These are phyloP conservation scores for Nemania sp. DNA, from an alignment of 2,329 filamentous ascomycete species.

Conservation along the genomic window DNA sequence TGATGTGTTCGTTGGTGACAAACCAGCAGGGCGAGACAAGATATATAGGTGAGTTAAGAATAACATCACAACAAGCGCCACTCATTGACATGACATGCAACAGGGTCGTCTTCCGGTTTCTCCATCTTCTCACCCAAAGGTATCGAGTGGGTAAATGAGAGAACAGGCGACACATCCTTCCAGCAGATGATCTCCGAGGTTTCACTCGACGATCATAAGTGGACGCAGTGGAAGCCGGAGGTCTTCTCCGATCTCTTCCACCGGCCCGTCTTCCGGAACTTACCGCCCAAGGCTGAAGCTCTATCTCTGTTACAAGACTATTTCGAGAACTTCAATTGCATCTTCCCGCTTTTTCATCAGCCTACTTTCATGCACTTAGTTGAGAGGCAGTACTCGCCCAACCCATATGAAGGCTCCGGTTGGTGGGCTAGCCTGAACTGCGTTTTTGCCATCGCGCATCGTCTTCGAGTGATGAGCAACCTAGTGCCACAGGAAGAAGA, in stretches of 20 bases:
- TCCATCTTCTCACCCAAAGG: conserved; percentile 98
- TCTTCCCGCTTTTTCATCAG: conserved; percentile 96
- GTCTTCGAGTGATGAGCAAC: conserved; percentile 93
- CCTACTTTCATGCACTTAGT: conserved; percentile 98
- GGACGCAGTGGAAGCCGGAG: conserved; percentile 98
- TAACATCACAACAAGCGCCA: not conserved
- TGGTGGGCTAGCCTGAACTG: conserved; percentile 99
- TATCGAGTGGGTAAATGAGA: conserved; percentile 97
- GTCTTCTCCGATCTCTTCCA: conserved; percentile 92
- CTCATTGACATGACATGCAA: conserved; percentile 1
- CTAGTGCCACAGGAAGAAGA: conserved; percentile 89
- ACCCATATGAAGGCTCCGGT: conserved; percentile 92
- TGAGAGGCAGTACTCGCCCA: conserved; percentile 87
- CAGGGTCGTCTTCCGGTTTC: conserved; percentile 94
- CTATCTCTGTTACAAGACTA: conserved; percentile 88
- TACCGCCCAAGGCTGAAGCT: conserved; percentile 87
- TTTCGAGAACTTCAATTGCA: conserved; percentile 98
- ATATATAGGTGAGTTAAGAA: conserved; percentile 75
- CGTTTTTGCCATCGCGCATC: conserved; percentile 88
- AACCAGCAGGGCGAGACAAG: conserved; percentile 93
- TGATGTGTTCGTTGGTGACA: conserved; percentile 98
- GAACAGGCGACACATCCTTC: conserved; percentile 94
- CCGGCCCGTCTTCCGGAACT: conserved; percentile 77
- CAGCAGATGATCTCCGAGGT: conserved; percentile 91
- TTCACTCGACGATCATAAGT: conserved; percentile 92